phyloP scores from a whole-genome alignment of 2,329 filamentous ascomycete species.

The Madurella mycetomatis region DNA sequence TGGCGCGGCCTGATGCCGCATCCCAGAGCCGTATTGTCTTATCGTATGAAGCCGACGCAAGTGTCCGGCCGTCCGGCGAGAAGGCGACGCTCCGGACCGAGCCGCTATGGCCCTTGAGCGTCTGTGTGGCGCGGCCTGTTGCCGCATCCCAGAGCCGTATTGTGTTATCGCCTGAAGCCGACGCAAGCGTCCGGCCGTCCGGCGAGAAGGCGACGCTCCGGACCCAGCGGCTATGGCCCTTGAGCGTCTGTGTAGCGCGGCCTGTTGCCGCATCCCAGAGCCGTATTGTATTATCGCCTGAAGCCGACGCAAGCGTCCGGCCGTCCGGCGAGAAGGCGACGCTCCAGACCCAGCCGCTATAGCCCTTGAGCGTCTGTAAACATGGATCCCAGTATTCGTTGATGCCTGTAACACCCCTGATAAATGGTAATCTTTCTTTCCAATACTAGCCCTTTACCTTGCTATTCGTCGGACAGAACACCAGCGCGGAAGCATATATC shows the following conservation, averaged over 20 bases:
- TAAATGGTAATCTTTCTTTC: constrained; percentile 13
- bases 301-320: constrained; percentile 4
- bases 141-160: background rate
- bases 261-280: no score
- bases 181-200: constrained; percentile 6
- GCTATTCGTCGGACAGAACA: constrained; percentile 15
- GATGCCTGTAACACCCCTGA: constrained; percentile 8
- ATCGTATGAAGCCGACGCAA: no score
- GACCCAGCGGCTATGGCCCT: constrained; percentile 12
- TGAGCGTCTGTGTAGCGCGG: background rate
- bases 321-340: constrained; percentile 11
- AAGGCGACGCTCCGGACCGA: no score
- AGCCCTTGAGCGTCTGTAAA: constrained; percentile 16
- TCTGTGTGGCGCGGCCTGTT: background rate
- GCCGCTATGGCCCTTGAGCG: background rate
- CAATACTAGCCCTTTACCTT: constrained; percentile 10
- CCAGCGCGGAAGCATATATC: no score
- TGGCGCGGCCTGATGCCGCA: no score
- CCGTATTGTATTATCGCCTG: no score
- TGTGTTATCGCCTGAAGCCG: background rate
- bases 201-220: constrained; percentile 11
- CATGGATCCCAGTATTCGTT: constrained; percentile 15
- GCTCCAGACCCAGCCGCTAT: constrained; percentile 5
- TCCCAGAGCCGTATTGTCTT: no score
- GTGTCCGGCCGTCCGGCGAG: no score